Conservation (phyloP, 2,329 filamentous ascomycete genomes). For the Tolypocladium capitatum region DNA sequence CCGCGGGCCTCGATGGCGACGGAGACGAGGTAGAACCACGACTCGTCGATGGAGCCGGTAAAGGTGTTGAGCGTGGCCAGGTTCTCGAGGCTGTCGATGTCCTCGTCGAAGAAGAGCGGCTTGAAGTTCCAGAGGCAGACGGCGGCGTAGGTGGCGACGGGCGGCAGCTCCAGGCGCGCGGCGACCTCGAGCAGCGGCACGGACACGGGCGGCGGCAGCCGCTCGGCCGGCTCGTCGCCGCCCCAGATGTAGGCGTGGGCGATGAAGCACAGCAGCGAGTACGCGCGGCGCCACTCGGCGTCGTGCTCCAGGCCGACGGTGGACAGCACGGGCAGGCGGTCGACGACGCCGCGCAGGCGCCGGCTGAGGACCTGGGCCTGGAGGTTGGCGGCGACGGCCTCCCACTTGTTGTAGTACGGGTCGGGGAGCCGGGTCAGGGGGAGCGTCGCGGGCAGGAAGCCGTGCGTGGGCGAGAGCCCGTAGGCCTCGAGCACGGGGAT, state of each 20-base stretch:
- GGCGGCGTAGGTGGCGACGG: constrained; percentile 87
- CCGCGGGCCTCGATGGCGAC: constrained; percentile 91
- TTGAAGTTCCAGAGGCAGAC: constrained; percentile 96
- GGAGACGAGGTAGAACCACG: constrained; percentile 95
- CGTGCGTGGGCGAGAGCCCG: constrained; percentile 63
- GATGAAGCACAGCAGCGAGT: constrained; percentile 81
- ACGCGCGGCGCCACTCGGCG: constrained; percentile 86
- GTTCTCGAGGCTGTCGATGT: constrained; percentile 73
- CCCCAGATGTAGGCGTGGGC: constrained; percentile 95
- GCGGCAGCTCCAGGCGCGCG: constrained; percentile 67
- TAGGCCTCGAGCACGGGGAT: constrained; percentile 60
- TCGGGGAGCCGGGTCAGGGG: constrained; percentile 74
- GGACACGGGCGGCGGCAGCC: constrained; percentile 68
- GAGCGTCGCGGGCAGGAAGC: constrained; percentile 73
- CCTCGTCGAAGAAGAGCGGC: constrained; percentile 73
- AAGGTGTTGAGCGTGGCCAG: constrained; percentile 80
- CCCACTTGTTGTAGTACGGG: constrained; percentile 91
- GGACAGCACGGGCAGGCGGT: constrained; percentile 70
- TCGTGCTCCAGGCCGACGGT: constrained; percentile 71
- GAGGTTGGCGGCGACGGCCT: constrained; percentile 71
- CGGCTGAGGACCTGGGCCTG: constrained; percentile 78
- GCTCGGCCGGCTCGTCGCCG: constrained; percentile 67
- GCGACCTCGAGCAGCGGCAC: constrained; percentile 71
- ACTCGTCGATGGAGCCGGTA: constrained; percentile 89
- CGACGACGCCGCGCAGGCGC: constrained; percentile 65